Base-by-base conservation (phyloP, 495 filamentous ascomycete species). In the Cairneyella variabilis region DNA sequence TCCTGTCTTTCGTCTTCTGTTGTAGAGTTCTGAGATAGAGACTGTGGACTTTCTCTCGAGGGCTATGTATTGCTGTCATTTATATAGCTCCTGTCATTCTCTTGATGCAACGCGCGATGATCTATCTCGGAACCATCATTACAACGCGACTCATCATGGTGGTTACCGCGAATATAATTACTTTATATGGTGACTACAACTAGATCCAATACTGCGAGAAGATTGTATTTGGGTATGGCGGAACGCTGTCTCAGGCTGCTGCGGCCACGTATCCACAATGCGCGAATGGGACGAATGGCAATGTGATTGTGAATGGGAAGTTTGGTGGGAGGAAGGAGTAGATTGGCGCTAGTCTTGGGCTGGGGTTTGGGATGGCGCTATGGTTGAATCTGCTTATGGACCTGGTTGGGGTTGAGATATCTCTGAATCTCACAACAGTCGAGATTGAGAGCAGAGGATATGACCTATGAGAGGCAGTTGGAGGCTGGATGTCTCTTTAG, bases 81-180 rank as follows among this genome's bases (percentile, higher is more conserved):
- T n/a, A n/a, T n/a, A n/a, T n/a, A n/a, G n/a, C n/a, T n/a, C n/a
- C n/a, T n/a, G n/a, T n/a, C n/a, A n/a, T n/a, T n/a, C n/a, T n/a
- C 9, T 83, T 76, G 76, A 82, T 79, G 76, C 59, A 82, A 21
- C 62, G 79, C 12, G 60, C 74, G 5, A 71, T 71, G 71, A 65
- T 64, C 30, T 71, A 72, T 60, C 61, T 67, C n/a, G 70, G 69
- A 28, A 58, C 56, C 11, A 78, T 81, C 54, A 69, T 82, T 45
- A 77, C 77, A 2, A 50, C 66, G 12, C 70, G 77, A 5, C 12
- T 77, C 23, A 62, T 76, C 30, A 57, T 78, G 51, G 54, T 64
- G n/a, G 53, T 71, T 40, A 22, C 61, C n/a, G 66, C 69, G 8
- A 38, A 63, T 6, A 57, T 70, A 39, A 59, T 74, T 39, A 66